Evolutionary conservation across 148 eudicot species (phyloP), one percentile per base, ranked within the genome.

Genomic region (Hydrangea macrophylla): DNA sequence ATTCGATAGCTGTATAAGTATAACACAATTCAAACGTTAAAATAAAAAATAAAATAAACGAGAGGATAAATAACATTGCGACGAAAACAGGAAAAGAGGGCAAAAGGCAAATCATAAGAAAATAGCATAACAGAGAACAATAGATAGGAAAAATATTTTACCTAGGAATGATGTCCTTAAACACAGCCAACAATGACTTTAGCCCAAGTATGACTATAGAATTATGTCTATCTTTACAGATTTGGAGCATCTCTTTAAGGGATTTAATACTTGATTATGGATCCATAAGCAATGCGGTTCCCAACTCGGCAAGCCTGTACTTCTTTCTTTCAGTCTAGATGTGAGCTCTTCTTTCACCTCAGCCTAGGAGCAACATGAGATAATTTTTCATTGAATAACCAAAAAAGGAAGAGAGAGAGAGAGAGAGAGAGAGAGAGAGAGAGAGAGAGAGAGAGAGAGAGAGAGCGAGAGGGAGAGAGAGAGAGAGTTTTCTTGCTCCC

Each of bases 151-250:
- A 20, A 39, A 56, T 42, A 56, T 54, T 73, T 27, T 85, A 93
- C 98, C 98, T 92, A 59, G 98, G 98, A 66, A 94, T 88, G 25
- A 94, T 88, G 77, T 94, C 97, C 73, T 82, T 88, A 73, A 94
- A 94, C 65, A 90, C 91, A 71, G 96, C 86, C 74, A 90, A 81
- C 42, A 85, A 76, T 33, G 98, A 94, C 60, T 86, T 74, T 65
- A 94, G 73, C 20, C 85, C 89, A 36, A 88, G 86, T 64, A 78
- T 69, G 31, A 81, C 87, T 54, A 90, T 82, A 68, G 71, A 65
- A 65, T 64, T 79, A 69, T 94, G 86, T 60, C 78, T 76, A 72
- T 86, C 96, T 79, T 78, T 86, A 68, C 88, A 86, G 59, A 86
- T 86, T 57, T 84, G 82, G 67, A 94, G 81, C 89, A 94, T 78